These are phyloP conservation scores for Phanerochaete carnosa DNA, from an alignment of 768 basidiomycete species.

Conservation along the genomic window DNA sequence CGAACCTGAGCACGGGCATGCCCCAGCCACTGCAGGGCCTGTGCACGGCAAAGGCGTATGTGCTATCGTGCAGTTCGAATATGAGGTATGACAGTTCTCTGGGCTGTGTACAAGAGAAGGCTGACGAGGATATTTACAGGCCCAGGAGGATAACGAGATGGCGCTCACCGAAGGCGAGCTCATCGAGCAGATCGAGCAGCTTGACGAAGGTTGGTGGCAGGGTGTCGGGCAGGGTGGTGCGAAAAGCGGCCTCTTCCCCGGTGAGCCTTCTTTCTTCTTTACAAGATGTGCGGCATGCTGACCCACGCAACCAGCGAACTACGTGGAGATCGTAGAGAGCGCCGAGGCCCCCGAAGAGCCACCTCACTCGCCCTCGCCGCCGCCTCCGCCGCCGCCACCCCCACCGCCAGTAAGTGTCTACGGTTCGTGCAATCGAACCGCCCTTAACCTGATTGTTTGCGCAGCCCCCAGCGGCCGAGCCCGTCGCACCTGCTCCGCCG, in stretches of 20 bases:
- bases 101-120: neutral
- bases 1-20: constrained; percentile 37
- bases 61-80: constrained; percentile 79
- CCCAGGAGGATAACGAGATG: constrained; percentile 87
- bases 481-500: constrained; percentile 38
- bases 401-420: constrained; percentile 37
- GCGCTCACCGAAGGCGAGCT: constrained; percentile 74
- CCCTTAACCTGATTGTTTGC: constrained; percentile 22
- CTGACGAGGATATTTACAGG: constrained; percentile 33
- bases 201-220: constrained; percentile 92
- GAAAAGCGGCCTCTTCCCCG: constrained; percentile 82
- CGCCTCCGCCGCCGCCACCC: constrained; percentile 35
- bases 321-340: constrained; percentile 72
- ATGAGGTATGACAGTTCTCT: constrained; percentile 46
- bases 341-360: constrained; percentile 38
- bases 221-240: constrained; percentile 64
- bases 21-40: constrained; percentile 30
- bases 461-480: constrained; percentile 45
- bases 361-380: constrained; percentile 57
- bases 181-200: constrained; percentile 77
- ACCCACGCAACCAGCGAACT: constrained; percentile 58
- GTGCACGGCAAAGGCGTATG: constrained; percentile 45
- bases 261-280: constrained; percentile 35
- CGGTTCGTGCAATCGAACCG: no score
- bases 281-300: neutral